phyloP scores from a whole-genome alignment of 225 moss, liverwort and hornwort genomes.

The Pleurozium schreberi region DNA sequence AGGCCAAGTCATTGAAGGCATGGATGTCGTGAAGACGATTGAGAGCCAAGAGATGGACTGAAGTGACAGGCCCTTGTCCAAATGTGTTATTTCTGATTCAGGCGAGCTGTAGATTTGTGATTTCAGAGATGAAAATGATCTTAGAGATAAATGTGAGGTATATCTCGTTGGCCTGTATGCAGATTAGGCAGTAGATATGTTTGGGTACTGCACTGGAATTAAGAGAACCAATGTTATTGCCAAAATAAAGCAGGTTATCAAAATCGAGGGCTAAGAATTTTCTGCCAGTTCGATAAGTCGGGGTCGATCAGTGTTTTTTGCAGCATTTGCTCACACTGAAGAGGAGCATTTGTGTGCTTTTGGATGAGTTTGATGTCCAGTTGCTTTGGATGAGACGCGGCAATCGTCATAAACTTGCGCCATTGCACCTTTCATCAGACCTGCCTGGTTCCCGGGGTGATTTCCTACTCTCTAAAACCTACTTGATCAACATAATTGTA shows the following conservation, averaged over 20 bases:
- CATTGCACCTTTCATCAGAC: no score
- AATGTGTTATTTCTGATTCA: conserved; percentile 54
- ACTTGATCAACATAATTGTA: not conserved
- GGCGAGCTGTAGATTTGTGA: conserved; percentile 40
- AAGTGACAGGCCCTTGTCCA: conserved; percentile 39
- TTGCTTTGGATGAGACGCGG: no score
- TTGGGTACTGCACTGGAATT: not conserved
- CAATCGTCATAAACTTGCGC: not conserved
- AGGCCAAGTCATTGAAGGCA: conserved; percentile 80
- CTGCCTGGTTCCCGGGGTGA: no score
- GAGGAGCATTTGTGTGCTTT: not conserved
- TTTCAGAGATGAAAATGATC: not conserved
- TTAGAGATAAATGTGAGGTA: not conserved
- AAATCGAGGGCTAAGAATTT: not conserved
- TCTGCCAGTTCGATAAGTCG: not conserved
- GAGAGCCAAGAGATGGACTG: conserved; percentile 55
- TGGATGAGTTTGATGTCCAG: no score
- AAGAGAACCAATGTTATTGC: not conserved
- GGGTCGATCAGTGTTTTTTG: not conserved
- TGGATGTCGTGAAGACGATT: conserved; percentile 58
- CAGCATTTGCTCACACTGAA: not conserved
- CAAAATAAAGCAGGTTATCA: not conserved
- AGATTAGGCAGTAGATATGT: not conserved
- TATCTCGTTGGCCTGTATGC: not conserved
- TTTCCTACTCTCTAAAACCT: not conserved